Evolutionary conservation across 2,329 filamentous ascomycete species (phyloP), one percentile per base, ranked within the genome.

Genomic region (Clarireedia homoeocarpa): DNA sequence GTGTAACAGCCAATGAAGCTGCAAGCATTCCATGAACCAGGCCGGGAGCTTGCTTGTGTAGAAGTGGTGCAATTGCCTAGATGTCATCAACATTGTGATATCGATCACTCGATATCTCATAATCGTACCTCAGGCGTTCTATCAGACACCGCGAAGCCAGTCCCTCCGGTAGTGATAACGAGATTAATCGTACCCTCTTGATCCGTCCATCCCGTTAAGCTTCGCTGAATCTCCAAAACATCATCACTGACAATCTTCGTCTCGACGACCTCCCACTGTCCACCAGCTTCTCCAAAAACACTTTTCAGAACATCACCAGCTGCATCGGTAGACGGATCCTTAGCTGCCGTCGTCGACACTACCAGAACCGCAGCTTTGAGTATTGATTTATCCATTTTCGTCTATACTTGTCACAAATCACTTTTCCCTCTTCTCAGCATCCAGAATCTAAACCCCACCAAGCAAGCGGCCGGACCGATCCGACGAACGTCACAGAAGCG

Each of bases 11-110:
- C 15, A 96, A 75, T 0, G 92, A 97, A 20, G 89, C 78, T 5
- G 91, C 79, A 44, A 99, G 77, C 92, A 99, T 99, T 62, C 85
- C 91, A 72, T 99, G 91, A n/a, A 96, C 87, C 50, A 99, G 77
- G 1, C 94, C 94, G 0, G 91, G 84, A 0, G 94, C 94, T 70
- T 92, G 83, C 68, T 88, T 91, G 66, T 96, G 85, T 45, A 97
- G 77, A 42, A 97, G 72, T 5, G 85, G 82, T 14, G 78, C 74
- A n/a, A 96, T 81, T 51, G 91, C 91, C 86, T 92, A 61, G 26
- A 6, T 53, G 56, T 26, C 20, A 9, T 62, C 58, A 30, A 58
- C 42, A 61, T 30, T 36, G 26, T 17, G 36, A 49, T 34, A 48
- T 44, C 12, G 53, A 56, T 15, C 15, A 42, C 5, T 51, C 15